Conservation (phyloP, 1,284 basidiomycete genomes). For the Ceratorhiza oryzae-sativae region DNA sequence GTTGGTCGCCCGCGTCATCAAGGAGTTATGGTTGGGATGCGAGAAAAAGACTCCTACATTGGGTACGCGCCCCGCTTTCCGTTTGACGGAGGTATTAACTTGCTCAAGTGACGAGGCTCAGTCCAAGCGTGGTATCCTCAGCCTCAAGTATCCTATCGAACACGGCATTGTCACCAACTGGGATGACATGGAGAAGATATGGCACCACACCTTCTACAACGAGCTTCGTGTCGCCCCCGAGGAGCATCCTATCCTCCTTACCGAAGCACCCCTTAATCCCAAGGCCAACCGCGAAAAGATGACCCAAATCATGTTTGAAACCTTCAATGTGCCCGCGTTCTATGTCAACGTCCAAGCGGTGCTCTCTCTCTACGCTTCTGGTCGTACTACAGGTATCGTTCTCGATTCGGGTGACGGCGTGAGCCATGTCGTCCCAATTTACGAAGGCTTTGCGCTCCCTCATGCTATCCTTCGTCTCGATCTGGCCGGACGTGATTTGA, state of each 20-base stretch:
- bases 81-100: background rate
- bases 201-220: constrained; percentile 87
- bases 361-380: constrained; percentile 69
- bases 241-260: constrained; percentile 73
- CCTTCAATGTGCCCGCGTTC: constrained; percentile 71
- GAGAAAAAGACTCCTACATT: constrained; percentile 87
- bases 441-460: constrained; percentile 70
- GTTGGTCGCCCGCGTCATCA: constrained; percentile 92
- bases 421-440: constrained; percentile 71
- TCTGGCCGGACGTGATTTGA: constrained; percentile 69
- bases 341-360: constrained; percentile 74
- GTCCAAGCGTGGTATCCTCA: constrained; percentile 94
- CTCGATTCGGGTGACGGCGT: constrained; percentile 74
- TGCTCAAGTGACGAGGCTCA: constrained; percentile 83
- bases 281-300: constrained; percentile 74
- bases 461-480: constrained; percentile 71
- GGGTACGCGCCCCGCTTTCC: constrained; percentile 77
- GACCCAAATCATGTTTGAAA: constrained; percentile 76
- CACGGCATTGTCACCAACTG: constrained; percentile 71
- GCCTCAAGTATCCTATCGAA: constrained; percentile 71
- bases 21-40: constrained; percentile 92
- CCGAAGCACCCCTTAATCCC: constrained; percentile 71
- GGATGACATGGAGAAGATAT: constrained; percentile 70
- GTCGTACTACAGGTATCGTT: constrained; percentile 73
- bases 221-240: constrained; percentile 79